Base-by-base conservation (phyloP, 805 yeast genomes). In the Hanseniaspora hatyaiensis region DNA sequence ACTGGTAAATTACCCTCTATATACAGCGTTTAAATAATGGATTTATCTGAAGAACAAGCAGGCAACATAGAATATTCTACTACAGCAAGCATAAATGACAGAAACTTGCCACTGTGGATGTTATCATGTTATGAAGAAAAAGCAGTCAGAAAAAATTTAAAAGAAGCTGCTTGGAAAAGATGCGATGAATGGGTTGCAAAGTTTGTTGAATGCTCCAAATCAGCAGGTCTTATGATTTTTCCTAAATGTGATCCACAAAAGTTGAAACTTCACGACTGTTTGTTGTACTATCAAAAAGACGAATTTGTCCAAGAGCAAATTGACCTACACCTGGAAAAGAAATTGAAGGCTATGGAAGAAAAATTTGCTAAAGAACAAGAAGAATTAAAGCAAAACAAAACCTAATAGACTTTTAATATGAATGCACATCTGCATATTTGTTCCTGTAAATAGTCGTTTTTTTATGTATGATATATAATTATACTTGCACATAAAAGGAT, bases 81-180 rank as follows among this genome's bases (percentile, higher is more conserved):
- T 8, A 20, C 31, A 12, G 45, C 30, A 4, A 28, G 26, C 9
- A 23, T 34, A 6, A 32, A 23, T 2, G 28, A 22, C 8, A 52
- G 55, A 4, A 65, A 60, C 52, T 64, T 82, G 23, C 94, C 94
- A 1, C 66, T 74, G 11, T 83, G 94, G 94, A 73, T 81, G 52
- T 65, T 83, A 19, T 74, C 84, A 0, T 89, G 92, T 12, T 72
- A 71, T 52, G 92, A 83, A 59, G 94, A 83, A 58, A 78, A 77
- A 62, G 73, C 77, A 50, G 78, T 81, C 30, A 75, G 82, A 56
- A 77, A 73, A 54, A 73, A 82, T 55, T 77, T 88, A 79, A 75
- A 82, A 60, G 71, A 67, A 50, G 69, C 69, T 56, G 75, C 89
- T 0, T 82, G 82, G 67, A 70, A 73, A 38, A 61, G 65, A 49